Evolutionary conservation across 805 yeast genomes (phyloP).

Genomic region (Phaffomyces opuntiae): DNA sequence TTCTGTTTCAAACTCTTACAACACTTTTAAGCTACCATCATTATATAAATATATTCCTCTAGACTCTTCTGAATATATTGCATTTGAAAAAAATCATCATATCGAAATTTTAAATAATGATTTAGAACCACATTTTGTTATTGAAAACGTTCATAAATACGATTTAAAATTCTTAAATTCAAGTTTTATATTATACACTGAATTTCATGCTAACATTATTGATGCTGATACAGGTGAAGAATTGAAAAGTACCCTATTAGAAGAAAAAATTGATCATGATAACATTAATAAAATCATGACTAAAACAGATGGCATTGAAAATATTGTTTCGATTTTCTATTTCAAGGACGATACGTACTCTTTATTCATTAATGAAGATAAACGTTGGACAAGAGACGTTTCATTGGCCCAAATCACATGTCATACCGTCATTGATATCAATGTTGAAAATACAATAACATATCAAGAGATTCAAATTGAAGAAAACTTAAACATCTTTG

Average conservation of each 20-base stretch:
- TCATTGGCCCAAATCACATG: constrained; percentile 32
- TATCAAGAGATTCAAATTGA: constrained; percentile 27
- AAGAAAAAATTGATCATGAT: constrained; percentile 8
- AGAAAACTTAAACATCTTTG: constrained; percentile 20
- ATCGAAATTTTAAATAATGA: constrained; percentile 13
- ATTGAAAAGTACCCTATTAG: constrained; percentile 13
- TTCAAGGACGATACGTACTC: constrained; percentile 9
- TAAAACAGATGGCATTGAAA: constrained; percentile 10
- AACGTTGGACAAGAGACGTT: constrained; percentile 38
- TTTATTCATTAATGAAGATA: constrained; percentile 6
- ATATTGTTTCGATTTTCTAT: constrained; percentile 10
- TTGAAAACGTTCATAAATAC: constrained; percentile 19
- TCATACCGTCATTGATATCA: constrained; percentile 25
- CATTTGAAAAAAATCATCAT: constrained; percentile 16
- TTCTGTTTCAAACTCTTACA: not conserved
- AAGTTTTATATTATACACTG: constrained; percentile 17
- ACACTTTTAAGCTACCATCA: not conserved
- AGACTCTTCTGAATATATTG: constrained; percentile 13
- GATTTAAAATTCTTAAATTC: constrained; percentile 11
- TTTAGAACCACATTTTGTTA: constrained; percentile 12
- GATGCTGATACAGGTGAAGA: constrained; percentile 23
- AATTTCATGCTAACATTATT: constrained; percentile 16
- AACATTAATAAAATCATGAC: not conserved
- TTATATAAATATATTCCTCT: constrained; percentile 13
- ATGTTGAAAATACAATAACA: constrained; percentile 15